A percentile compares a stretch with the other conserved stretches of the same genome.
These are phyloP conservation scores for Saturnispora zaruensis DNA, from an alignment of 805 yeast genomes.

Conservation along the genomic window DNA sequence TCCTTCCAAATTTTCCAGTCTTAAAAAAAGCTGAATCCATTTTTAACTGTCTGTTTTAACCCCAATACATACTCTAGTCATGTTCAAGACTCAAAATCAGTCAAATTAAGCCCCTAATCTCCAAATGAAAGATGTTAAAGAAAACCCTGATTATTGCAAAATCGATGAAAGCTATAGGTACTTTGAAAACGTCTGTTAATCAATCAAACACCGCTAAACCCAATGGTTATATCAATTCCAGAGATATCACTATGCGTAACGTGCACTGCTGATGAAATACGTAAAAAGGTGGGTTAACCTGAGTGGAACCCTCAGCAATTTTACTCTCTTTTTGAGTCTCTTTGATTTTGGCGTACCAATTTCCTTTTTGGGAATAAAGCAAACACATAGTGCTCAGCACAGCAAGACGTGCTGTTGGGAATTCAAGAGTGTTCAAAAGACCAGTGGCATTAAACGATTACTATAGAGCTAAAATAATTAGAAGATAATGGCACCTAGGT, in stretches of 20 bases:
- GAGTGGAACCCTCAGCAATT: conserved; percentile 1
- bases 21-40: neutral
- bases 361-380: conserved; percentile 19
- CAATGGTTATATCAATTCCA: neutral
- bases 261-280: neutral
- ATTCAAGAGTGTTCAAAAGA: neutral
- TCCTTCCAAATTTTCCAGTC: neutral
- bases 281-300: neutral
- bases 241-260: neutral
- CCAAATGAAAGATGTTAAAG: neutral
- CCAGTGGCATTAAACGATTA: neutral
- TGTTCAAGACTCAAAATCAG: neutral
- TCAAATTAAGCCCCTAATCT: neutral
- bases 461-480: neutral
- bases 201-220: neutral
- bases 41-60: neutral
- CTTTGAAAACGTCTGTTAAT: neutral
- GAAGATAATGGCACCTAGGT: neutral
- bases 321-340: conserved; percentile 13
- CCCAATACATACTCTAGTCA: neutral
- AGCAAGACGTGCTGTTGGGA: neutral
- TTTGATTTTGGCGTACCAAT: conserved; percentile 11
- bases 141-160: neutral
- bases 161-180: neutral
- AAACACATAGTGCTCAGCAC: conserved; percentile 15